Conservation (phyloP, 257 asterid genomes). For the Salvia rosmarinus region DNA sequence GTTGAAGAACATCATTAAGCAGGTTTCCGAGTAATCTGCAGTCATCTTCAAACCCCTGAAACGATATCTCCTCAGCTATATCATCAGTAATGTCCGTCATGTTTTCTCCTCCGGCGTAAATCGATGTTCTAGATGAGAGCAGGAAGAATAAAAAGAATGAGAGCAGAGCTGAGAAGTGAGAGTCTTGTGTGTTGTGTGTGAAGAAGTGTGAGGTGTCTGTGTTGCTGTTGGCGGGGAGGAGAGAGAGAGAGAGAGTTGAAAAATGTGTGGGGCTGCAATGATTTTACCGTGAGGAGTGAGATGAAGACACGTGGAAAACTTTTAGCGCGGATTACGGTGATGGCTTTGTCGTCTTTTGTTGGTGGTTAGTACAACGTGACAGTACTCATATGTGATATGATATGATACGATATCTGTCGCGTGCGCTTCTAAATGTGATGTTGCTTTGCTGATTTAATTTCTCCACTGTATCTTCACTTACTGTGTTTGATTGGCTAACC, state of each 20-base stretch:
- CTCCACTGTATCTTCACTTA: no score
- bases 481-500: no score
- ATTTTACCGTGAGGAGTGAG: conserved; percentile 31
- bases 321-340: conserved; percentile 21
- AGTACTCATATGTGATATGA: background rate
- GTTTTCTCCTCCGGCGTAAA: background rate
- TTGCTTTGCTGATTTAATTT: background rate
- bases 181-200: conserved; percentile 21
- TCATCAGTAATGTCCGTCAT: conserved; percentile 96
- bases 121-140: background rate
- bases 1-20: conserved; percentile 79
- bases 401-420: background rate
- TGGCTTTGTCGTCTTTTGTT: conserved; percentile 29
- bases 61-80: conserved; percentile 90
- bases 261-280: conserved; percentile 40
- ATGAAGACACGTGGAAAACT: conserved; percentile 51
- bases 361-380: conserved; percentile 11
- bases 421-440: background rate
- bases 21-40: conserved; percentile 77
- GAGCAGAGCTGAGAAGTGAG: conserved; percentile 6
- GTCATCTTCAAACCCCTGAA: conserved; percentile 92
- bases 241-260: background rate
- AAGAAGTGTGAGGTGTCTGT: background rate
- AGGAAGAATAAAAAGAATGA: background rate
- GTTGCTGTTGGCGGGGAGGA: conserved; percentile 10